Conservation (phyloP, 1,284 basidiomycete species). For the Mycosarcoma mackinlayi region DNA sequence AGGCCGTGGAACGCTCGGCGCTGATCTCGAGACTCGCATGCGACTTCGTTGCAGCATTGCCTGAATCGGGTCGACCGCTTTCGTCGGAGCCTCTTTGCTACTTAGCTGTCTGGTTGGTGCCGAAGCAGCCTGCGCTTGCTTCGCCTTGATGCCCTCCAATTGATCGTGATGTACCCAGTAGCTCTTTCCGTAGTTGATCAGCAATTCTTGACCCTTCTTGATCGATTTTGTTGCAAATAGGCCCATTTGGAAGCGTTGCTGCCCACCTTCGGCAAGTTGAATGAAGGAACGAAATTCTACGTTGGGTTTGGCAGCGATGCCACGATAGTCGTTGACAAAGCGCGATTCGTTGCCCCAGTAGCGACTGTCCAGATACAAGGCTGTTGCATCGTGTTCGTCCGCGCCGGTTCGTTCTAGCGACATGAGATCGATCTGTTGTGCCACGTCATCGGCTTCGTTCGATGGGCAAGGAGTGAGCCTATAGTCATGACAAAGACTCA, state of each 20-base stretch:
- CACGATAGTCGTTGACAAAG: constrained; percentile 64
- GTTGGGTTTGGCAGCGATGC: constrained; percentile 51
- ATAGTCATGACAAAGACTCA: constrained; percentile 67
- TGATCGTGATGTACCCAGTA: constrained; percentile 75
- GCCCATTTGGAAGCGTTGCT: constrained; percentile 33
- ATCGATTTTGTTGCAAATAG: constrained; percentile 72
- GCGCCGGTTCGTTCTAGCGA: background rate
- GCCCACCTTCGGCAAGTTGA: constrained; percentile 2
- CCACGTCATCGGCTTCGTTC: background rate
- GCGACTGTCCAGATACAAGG: constrained; percentile 38
- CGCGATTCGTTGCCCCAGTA: constrained; percentile 79
- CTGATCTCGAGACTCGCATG: constrained; percentile 26
- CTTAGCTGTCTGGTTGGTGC: background rate
- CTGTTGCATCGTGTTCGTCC: constrained; percentile 15
- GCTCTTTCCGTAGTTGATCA: constrained; percentile 91
- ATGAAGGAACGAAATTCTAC: constrained; percentile 52
- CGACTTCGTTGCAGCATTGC: constrained; percentile 41
- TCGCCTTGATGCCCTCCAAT: background rate
- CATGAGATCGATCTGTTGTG: background rate
- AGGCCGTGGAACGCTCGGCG: constrained; percentile 1
- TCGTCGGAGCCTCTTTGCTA: background rate
- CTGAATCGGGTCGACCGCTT: constrained; percentile 23
- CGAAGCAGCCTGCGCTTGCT: background rate
- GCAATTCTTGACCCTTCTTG: constrained; percentile 83
- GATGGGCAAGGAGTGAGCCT: constrained; percentile 2